These are phyloP conservation scores for Yarrowia osloensis DNA, from an alignment of 805 yeast species.

Conservation along the genomic window DNA sequence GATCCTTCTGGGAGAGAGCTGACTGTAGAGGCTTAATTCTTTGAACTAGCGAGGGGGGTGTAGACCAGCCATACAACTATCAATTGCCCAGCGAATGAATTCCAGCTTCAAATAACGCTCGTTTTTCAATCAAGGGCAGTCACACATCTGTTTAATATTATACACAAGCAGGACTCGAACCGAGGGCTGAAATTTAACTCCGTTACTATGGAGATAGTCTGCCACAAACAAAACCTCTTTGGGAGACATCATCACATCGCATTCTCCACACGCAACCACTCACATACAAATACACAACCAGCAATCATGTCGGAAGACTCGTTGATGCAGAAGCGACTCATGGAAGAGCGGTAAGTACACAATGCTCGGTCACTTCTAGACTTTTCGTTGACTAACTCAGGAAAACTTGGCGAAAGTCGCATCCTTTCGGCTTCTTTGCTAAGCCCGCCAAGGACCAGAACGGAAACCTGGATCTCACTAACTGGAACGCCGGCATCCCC, in stretches of 20 bases:
- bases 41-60: no score
- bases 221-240: constrained; percentile 1
- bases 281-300: background rate
- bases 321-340: constrained; percentile 16
- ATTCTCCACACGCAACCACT: background rate
- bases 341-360: constrained; percentile 15
- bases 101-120: no score
- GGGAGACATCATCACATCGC: constrained; percentile 26
- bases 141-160: no score
- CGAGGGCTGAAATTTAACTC: background rate
- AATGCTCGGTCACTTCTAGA: no score
- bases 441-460: constrained; percentile 79
- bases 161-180: background rate
- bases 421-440: constrained; percentile 96
- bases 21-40: background rate
- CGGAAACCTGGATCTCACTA: constrained; percentile 80
- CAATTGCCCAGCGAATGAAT: no score
- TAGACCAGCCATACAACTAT: no score
- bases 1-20: background rate
- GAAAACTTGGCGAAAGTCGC: constrained; percentile 97
- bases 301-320: constrained; percentile 1
- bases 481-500: constrained; percentile 95
- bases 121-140: no score
- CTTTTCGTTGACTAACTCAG: no score
- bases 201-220: constrained; percentile 1